These are phyloP conservation scores for Pseudocercospora cruenta DNA, from an alignment of 2,329 filamentous ascomycete species.

Conservation along the genomic window DNA sequence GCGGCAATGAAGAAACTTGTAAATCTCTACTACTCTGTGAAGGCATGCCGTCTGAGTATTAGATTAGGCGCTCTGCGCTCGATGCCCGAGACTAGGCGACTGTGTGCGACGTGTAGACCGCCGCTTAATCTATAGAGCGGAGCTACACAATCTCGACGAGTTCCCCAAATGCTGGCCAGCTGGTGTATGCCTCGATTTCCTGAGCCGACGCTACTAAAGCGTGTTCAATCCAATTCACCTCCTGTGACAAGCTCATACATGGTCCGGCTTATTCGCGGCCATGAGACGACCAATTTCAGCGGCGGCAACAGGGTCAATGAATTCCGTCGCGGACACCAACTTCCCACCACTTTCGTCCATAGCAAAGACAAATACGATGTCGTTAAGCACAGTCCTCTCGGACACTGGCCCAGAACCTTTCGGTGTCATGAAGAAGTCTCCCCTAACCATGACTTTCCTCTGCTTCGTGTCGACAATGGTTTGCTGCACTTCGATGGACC, in stretches of 20 bases:
- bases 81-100: no score
- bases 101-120: no score
- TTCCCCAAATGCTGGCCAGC: no score
- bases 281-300: slow-evolving; percentile 6
- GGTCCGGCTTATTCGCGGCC: not conserved
- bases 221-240: no score
- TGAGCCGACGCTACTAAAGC: no score
- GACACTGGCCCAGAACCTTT: not conserved
- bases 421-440: slow-evolving; percentile 8
- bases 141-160: no score
- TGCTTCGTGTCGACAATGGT: slow-evolving; percentile 7
- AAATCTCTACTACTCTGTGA: no score
- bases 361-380: not conserved
- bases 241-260: not conserved
- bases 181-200: no score
- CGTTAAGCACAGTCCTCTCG: slow-evolving; percentile 4
- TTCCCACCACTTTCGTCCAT: slow-evolving; percentile 6
- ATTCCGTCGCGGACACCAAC: slow-evolving; percentile 2
- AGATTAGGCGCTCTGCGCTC: no score
- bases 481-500: slow-evolving; percentile 5
- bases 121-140: no score
- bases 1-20: no score
- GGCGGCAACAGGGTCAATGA: not conserved
- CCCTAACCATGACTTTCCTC: slow-evolving; percentile 3
- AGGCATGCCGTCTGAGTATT: no score